These are phyloP conservation scores for Withania somnifera DNA, from an alignment of 305 asterid genomes.

Conservation along the genomic window DNA sequence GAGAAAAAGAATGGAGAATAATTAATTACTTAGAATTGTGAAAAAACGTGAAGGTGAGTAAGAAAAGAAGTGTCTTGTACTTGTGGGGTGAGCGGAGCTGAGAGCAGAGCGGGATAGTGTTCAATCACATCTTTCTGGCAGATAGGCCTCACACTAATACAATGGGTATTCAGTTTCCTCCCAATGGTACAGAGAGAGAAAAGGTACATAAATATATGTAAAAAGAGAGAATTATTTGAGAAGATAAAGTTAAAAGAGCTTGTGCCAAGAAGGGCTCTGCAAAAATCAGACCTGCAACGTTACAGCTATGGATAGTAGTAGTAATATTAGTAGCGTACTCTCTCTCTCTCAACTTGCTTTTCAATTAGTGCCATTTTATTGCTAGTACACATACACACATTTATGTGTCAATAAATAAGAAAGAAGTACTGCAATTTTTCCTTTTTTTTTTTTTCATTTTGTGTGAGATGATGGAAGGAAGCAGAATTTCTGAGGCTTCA, in stretches of 20 bases:
- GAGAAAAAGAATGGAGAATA: constrained; percentile 18
- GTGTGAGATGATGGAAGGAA: not conserved
- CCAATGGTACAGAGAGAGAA: not conserved
- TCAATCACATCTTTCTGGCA: constrained; percentile 63
- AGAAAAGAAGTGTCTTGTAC: not conserved
- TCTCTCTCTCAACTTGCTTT: constrained; percentile 5
- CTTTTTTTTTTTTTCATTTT: not conserved
- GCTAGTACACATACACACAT: not conserved
- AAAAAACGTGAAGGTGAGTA: constrained; percentile 32
- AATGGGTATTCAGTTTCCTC: not conserved
- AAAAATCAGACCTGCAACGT: constrained; percentile 31
- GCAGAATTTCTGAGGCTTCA: constrained; percentile 4
- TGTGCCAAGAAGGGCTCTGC: constrained; percentile 52
- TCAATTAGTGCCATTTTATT: constrained; percentile 2
- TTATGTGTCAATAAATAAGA: not conserved
- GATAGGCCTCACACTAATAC: constrained; percentile 7
- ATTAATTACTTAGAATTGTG: constrained; percentile 24
- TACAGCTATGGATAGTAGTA: constrained; percentile 20
- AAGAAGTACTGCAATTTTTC: not conserved
- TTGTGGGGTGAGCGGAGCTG: not conserved
- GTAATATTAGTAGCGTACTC: not conserved
- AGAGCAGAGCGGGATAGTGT: constrained; percentile 38
- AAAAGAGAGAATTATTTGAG: constrained; percentile 35
- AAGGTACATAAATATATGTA: constrained; percentile 13
- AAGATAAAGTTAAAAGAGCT: constrained; percentile 43